These are phyloP conservation scores for Amanita pallidorosea DNA, from an alignment of 768 basidiomycete species.

Conservation along the genomic window DNA sequence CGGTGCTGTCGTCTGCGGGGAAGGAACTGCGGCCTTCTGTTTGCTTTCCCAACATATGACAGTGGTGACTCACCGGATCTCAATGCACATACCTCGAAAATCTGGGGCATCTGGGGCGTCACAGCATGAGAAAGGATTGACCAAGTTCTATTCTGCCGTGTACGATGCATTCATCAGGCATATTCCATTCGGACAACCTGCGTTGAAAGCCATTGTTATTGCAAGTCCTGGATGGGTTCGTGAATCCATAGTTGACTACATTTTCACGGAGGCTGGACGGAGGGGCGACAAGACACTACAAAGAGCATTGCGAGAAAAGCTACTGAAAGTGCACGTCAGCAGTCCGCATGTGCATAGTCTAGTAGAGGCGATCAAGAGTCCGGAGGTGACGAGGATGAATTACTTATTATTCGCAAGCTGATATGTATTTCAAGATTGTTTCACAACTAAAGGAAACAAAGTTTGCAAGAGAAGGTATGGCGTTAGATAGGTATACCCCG, in stretches of 20 bases:
- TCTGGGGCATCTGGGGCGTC: constrained; percentile 70
- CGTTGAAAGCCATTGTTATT: constrained; percentile 84
- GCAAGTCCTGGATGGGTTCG: constrained; percentile 96
- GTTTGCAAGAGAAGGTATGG: constrained; percentile 87
- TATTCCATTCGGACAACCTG: constrained; percentile 68
- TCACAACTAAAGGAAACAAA: constrained; percentile 87
- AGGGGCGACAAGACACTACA: constrained; percentile 80
- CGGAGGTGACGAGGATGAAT: constrained; percentile 52
- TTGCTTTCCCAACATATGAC: constrained; percentile 97
- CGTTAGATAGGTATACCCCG: constrained; percentile 66
- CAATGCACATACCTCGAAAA: constrained; percentile 85
- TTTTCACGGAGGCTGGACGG: constrained; percentile 70
- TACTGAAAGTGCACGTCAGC: constrained; percentile 81
- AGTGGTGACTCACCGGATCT: constrained; percentile 80
- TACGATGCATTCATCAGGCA: constrained; percentile 85
- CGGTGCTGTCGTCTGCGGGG: constrained; percentile 91
- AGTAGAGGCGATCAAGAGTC: constrained; percentile 88
- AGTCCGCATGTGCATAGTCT: constrained; percentile 95
- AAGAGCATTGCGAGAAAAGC: constrained; percentile 68
- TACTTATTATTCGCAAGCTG: not conserved
- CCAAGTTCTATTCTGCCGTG: constrained; percentile 72
- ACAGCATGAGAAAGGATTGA: constrained; percentile 87
- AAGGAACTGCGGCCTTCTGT: constrained; percentile 92
- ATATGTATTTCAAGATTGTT: constrained; percentile 38
- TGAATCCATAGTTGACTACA: constrained; percentile 77